Conservation (phyloP, 306 rosid genomes). For the Begonia fuchsioides region DNA sequence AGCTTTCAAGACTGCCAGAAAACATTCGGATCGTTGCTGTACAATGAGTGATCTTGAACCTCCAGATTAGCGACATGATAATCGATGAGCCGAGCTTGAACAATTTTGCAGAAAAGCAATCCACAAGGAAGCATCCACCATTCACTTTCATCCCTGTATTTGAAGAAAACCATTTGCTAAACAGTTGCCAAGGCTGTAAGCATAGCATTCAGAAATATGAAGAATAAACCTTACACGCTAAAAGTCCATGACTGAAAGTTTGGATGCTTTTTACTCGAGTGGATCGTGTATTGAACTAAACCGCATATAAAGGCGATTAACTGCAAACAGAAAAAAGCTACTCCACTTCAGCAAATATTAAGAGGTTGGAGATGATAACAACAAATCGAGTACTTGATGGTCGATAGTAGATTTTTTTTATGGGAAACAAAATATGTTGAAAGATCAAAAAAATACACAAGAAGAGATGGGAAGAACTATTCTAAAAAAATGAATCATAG, state of each 20-base stretch:
- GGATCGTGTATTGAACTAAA: slow-evolving; percentile 50
- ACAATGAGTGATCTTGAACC: slow-evolving; percentile 77
- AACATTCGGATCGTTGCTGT: slow-evolving; percentile 55
- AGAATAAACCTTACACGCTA: slow-evolving; percentile 52
- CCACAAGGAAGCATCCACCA: slow-evolving; percentile 98
- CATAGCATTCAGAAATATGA: not conserved
- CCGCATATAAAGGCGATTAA: slow-evolving; percentile 79
- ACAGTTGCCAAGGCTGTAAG: too few species aligned
- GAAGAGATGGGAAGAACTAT: too few species aligned
- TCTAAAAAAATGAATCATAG: too few species aligned
- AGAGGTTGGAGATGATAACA: slow-evolving; percentile 1
- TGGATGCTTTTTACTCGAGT: slow-evolving; percentile 39
- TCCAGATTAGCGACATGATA: slow-evolving; percentile 88
- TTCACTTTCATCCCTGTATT: slow-evolving; percentile 91
- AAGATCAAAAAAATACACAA: too few species aligned
- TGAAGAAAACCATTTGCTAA: not conserved
- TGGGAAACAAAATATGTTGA: too few species aligned
- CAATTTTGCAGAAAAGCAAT: slow-evolving; percentile 53
- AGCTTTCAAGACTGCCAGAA: slow-evolving; percentile 65
- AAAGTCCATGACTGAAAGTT: slow-evolving; percentile 75
- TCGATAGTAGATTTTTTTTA: too few species aligned
- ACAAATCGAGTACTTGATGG: too few species aligned
- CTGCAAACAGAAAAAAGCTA: slow-evolving; percentile 23
- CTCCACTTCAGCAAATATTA: not conserved
- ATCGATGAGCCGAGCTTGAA: slow-evolving; percentile 78